phyloP scores from a whole-genome alignment of 306 rosid genomes.

The Psophocarpus tetragonolobus region DNA sequence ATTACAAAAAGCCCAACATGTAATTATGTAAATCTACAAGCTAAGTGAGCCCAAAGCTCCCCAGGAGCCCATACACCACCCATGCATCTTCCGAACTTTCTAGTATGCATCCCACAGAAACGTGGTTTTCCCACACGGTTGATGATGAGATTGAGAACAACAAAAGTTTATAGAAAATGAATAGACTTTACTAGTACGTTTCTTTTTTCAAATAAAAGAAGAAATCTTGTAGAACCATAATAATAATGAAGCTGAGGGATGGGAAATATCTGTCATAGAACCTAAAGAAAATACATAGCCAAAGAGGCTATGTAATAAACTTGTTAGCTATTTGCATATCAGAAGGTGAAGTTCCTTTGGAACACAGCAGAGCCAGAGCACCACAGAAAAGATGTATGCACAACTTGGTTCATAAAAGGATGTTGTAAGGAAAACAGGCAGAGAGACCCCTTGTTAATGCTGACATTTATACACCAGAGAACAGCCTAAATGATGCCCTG shows the following conservation, averaged over 20 bases:
- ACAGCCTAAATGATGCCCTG: neutral
- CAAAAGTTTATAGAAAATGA: neutral
- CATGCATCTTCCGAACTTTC: too few relatives aligned
- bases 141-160: neutral
- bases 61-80: too few relatives aligned
- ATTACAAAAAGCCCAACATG: too few relatives aligned
- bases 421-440: neutral
- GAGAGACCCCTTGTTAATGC: slow-evolving; percentile 20
- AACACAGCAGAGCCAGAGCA: slow-evolving; percentile 18
- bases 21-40: too few relatives aligned
- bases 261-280: neutral
- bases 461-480: neutral
- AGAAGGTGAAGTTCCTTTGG: neutral
- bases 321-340: slow-evolving; percentile 14
- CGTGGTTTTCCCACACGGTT: too few relatives aligned
- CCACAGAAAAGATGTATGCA: neutral
- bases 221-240: neutral
- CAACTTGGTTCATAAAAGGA: slow-evolving; percentile 2
- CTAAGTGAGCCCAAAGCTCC: too few relatives aligned
- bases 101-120: too few relatives aligned
- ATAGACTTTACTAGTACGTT: neutral
- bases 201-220: neutral
- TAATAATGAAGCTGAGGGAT: neutral
- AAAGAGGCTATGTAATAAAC: neutral
- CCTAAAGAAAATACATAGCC: neutral